Conservation (phyloP, 192 early-diverging fungal genomes). For the Coemansia sp. region DNA sequence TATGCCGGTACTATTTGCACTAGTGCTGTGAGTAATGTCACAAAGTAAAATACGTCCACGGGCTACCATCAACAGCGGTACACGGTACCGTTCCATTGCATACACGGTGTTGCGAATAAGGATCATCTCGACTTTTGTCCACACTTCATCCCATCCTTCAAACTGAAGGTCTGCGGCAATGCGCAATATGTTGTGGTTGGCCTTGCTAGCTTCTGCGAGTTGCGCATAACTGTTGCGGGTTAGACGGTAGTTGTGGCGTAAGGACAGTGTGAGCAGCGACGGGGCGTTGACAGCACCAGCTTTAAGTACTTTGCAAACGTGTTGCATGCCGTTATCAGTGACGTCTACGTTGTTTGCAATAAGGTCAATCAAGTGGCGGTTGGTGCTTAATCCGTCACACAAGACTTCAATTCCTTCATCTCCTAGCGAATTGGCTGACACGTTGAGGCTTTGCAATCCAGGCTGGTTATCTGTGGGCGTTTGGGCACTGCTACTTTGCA, state of each 20-base stretch:
- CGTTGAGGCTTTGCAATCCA: constrained; percentile 17
- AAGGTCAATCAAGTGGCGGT: constrained; percentile 17
- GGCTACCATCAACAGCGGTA: constrained; percentile 30
- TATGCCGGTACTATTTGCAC: neutral
- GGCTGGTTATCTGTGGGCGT: neutral
- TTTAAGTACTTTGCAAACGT: constrained; percentile 12
- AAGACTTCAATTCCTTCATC: constrained; percentile 26
- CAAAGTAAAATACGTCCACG: constrained; percentile 27
- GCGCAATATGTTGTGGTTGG: constrained; percentile 20
- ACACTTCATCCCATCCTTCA: constrained; percentile 28
- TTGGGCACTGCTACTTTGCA: neutral
- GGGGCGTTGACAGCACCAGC: constrained; percentile 1
- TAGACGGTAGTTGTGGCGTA: constrained; percentile 21
- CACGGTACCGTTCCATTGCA: constrained; percentile 32
- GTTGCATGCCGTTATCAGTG: constrained; percentile 10
- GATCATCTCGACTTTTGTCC: constrained; percentile 12
- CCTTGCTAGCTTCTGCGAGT: constrained; percentile 6
- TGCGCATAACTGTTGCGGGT: constrained; percentile 10
- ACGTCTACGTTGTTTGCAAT: constrained; percentile 18
- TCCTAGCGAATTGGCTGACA: constrained; percentile 26
- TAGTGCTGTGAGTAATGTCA: neutral
- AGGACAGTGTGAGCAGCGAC: constrained; percentile 27
- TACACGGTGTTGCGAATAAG: constrained; percentile 24
- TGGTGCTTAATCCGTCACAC: constrained; percentile 17
- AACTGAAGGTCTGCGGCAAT: constrained; percentile 23